Evolutionary conservation across 129 eudicot genomes (phyloP), one percentile per base, ranked within the genome.

Genomic region (Calendula officinalis): DNA sequence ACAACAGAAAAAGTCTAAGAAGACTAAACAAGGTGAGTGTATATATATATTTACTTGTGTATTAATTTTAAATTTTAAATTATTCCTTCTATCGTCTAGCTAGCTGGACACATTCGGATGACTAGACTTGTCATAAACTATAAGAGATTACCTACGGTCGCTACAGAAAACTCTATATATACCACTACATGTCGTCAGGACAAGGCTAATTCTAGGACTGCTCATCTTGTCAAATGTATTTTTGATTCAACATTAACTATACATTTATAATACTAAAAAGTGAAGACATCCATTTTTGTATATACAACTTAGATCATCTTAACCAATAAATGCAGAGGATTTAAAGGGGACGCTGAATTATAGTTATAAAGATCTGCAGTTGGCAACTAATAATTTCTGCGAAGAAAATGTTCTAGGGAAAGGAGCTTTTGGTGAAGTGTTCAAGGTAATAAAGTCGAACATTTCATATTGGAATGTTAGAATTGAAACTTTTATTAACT

Each of bases 341-440:
- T 16, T 38, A 1, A 7, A 15, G 39, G 64, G 64, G 3, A 14
- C 35, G 4, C 6, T 0, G 5, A 8, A 48, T 38, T 59, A 59
- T 35, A 38, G 35, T 4, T 59, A 59, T 14, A 1, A 59, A 59
- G 8, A 59, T 15, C 9, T 59, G 35, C 38, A 59, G 39, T 4
- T 39, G 32, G 64, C 48, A 7, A 59, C 64, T 13, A 59, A 59
- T 17, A 7, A 59, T 5, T 59, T 59, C 54, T 16, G 48, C 14
- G 57, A 35, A 14, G 64, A 51, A 42, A 16, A 38, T 39, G 34
- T 59, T 14, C 4, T 59, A 15, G 64, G 64, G 2, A 59, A 38
- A 59, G 91, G 91, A 14, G 84, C 86, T 57, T 84, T 71, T 17
- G 86, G 91, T 8, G 82, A 74, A 47, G 91, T 84, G 5, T 84